phyloP scores from a whole-genome alignment of 116 monocot species.

The Zostera marina region DNA sequence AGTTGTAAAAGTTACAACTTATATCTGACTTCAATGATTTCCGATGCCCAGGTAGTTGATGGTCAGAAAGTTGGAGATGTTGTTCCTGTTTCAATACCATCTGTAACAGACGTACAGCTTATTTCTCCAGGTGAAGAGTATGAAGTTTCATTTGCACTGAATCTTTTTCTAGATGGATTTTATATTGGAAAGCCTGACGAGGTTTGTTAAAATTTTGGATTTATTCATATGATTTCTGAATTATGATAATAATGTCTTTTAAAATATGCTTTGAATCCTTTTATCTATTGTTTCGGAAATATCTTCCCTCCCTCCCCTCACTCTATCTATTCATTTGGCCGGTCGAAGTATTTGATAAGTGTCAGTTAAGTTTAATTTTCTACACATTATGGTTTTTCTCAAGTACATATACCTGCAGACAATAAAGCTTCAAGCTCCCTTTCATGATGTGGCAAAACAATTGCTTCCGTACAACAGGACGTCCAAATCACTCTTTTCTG shows the following conservation, averaged over 20 bases:
- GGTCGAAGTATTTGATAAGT: not conserved
- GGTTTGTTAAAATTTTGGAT: slow-evolving; percentile 22
- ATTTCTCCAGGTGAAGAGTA: slow-evolving; percentile 20
- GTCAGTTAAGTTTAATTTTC: slow-evolving; percentile 1
- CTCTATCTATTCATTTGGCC: not conserved
- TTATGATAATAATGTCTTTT: not conserved
- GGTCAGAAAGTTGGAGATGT: not conserved
- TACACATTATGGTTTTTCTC: not conserved
- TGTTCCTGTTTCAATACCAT: not conserved
- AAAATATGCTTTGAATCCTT: not conserved
- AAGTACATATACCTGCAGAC: slow-evolving; percentile 1
- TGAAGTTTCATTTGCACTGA: slow-evolving; percentile 82
- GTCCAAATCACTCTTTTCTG: slow-evolving; percentile 60
- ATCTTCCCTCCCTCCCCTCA: not conserved
- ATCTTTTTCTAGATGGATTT: slow-evolving; percentile 64
- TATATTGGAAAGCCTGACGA: slow-evolving; percentile 55
- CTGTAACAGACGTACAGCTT: slow-evolving; percentile 3
- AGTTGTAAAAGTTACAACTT: not conserved
- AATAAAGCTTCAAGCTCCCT: slow-evolving; percentile 21
- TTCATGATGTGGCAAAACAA: slow-evolving; percentile 42
- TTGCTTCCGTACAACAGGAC: slow-evolving; percentile 80
- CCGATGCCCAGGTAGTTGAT: slow-evolving; percentile 1
- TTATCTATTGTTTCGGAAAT: not conserved
- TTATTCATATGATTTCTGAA: not conserved
- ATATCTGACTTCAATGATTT: not conserved